Conservation (phyloP, 345 rosid genomes). For the Eucalyptus curtisii region DNA sequence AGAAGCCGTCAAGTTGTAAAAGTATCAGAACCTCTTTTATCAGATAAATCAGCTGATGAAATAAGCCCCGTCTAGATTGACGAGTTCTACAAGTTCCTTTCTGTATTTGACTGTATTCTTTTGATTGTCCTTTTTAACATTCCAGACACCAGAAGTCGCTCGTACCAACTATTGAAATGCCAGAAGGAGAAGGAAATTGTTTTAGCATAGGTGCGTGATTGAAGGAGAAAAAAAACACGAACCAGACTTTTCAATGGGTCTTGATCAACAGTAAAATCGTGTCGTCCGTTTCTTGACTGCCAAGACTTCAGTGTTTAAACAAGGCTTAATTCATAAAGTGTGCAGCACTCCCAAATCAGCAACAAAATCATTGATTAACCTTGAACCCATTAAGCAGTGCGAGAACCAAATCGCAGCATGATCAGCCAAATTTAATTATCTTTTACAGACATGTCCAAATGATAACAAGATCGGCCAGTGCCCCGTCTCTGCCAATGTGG, state of each 20-base stretch:
- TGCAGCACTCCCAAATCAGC: background rate
- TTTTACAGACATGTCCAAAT: background rate
- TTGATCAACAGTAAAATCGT: background rate
- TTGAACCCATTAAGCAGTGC: background rate
- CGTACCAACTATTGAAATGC: background rate
- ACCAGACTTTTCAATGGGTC: background rate
- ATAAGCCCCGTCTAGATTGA: background rate
- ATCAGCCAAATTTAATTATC: background rate
- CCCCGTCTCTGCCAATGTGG: background rate
- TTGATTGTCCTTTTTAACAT: background rate
- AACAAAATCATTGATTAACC: background rate
- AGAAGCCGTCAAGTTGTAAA: background rate
- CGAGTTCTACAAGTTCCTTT: background rate
- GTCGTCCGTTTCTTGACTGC: background rate
- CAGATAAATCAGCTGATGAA: background rate
- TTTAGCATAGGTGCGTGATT: background rate
- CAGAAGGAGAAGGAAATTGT: background rate
- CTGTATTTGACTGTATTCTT: background rate
- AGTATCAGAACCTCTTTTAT: constrained; percentile 2
- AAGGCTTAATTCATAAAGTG: background rate
- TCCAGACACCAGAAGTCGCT: background rate
- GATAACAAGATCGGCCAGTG: background rate
- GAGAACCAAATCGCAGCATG: background rate
- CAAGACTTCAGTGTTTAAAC: background rate
- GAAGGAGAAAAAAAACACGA: background rate